phyloP scores from a whole-genome alignment of 2,329 filamentous ascomycete genomes.

The Phaeosphaeria sp. region DNA sequence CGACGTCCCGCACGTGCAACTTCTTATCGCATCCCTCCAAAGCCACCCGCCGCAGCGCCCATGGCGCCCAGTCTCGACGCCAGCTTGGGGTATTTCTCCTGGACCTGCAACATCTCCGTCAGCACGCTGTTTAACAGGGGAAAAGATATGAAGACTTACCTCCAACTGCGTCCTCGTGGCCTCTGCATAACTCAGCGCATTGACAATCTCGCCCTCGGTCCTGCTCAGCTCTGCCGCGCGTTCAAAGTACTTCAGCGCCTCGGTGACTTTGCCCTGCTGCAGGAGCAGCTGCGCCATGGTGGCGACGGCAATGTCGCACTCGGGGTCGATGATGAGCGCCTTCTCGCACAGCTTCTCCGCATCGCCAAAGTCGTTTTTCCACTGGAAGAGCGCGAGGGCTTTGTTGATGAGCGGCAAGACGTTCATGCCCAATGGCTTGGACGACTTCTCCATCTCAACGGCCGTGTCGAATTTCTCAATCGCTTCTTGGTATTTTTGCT shows the following conservation, averaged over 20 bases:
- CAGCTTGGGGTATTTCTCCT: conserved; percentile 61
- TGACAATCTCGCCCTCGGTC: conserved; percentile 94
- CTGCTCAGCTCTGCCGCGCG: conserved; percentile 91
- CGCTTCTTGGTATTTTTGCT: conserved; percentile 92
- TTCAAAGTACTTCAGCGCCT: conserved; percentile 96
- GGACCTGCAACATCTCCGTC: conserved; percentile 43
- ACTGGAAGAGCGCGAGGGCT: conserved; percentile 94
- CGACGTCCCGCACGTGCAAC: too few relatives aligned
- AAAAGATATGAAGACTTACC: conserved; percentile 30
- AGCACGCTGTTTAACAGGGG: background rate
- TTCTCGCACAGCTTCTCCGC: conserved; percentile 97
- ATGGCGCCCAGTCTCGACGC: conserved; percentile 55
- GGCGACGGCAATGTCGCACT: conserved; percentile 97
- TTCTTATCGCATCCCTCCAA: conserved; percentile 41
- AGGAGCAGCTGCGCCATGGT: conserved; percentile 98
- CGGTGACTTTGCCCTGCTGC: conserved; percentile 95
- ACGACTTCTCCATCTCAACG: conserved; percentile 97
- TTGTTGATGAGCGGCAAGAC: conserved; percentile 98
- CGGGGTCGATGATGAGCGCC: conserved; percentile 95
- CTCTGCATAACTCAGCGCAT: conserved; percentile 95
- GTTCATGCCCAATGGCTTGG: conserved; percentile 94
- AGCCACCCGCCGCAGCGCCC: conserved; percentile 44
- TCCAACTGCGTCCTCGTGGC: conserved; percentile 95
- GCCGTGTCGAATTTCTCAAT: conserved; percentile 98
- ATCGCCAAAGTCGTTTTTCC: conserved; percentile 95